Conservation (phyloP, 208 protist species). For the Leishmania aethiopica region DNA sequence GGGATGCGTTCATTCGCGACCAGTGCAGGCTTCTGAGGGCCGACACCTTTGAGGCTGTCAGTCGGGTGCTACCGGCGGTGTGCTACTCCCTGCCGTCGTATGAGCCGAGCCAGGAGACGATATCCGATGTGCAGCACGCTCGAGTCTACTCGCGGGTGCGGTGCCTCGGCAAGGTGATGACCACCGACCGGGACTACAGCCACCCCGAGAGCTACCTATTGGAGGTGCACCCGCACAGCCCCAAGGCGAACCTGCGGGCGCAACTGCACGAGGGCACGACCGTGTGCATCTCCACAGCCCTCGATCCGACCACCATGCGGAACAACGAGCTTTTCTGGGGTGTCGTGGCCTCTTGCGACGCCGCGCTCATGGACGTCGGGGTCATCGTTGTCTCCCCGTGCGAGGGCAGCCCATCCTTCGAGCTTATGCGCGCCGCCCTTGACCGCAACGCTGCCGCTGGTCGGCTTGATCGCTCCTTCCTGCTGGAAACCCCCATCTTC, state of each 20-base stretch:
- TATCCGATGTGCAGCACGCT: constrained; percentile 73
- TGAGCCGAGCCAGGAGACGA: constrained; percentile 54
- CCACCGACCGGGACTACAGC: constrained; percentile 73
- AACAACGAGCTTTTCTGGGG: constrained; percentile 85
- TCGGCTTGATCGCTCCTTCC: constrained; percentile 51
- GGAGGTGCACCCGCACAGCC: constrained; percentile 62
- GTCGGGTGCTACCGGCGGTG: constrained; percentile 62
- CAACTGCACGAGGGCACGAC: constrained; percentile 74
- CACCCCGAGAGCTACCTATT: constrained; percentile 77
- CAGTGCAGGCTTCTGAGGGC: constrained; percentile 84
- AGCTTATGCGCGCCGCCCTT: constrained; percentile 60
- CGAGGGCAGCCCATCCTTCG: constrained; percentile 54
- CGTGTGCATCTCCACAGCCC: constrained; percentile 80
- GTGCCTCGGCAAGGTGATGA: constrained; percentile 75
- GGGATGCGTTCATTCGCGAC: constrained; percentile 68
- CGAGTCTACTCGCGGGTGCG: constrained; percentile 62
- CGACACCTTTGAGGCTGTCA: constrained; percentile 84
- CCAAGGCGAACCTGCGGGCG: constrained; percentile 43
- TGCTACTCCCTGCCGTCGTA: constrained; percentile 72
- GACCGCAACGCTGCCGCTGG: constrained; percentile 66
- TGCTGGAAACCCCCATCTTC: constrained; percentile 83
- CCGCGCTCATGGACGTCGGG: constrained; percentile 43
- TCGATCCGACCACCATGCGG: constrained; percentile 47
- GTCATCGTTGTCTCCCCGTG: constrained; percentile 77
- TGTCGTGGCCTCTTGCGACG: constrained; percentile 72